These are phyloP conservation scores for Oenanthe sinensis DNA, from an alignment of 129 eudicot genomes.

Conservation along the genomic window DNA sequence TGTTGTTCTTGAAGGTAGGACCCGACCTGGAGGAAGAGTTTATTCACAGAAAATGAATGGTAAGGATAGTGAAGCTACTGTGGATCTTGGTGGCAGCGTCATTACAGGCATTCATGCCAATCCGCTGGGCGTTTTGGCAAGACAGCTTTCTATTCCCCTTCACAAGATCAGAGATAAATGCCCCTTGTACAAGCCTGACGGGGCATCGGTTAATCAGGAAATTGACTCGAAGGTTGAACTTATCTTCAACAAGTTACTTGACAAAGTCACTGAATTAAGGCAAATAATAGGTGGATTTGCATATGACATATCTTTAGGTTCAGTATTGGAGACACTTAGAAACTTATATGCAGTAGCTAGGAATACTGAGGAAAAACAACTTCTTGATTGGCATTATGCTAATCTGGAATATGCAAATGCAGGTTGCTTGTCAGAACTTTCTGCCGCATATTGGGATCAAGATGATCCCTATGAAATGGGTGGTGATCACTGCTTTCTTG, in stretches of 20 bases:
- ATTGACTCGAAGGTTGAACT: slow-evolving; percentile 62
- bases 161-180: slow-evolving; percentile 89
- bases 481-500: slow-evolving; percentile 95
- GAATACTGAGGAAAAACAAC: slow-evolving; percentile 59
- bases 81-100: slow-evolving; percentile 96
- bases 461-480: slow-evolving; percentile 99
- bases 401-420: slow-evolving; percentile 94
- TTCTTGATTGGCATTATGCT: slow-evolving; percentile 91
- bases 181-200: slow-evolving; percentile 78
- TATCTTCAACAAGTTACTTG: slow-evolving; percentile 71
- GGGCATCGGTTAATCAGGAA: slow-evolving; percentile 43
- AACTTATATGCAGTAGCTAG: slow-evolving; percentile 62
- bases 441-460: slow-evolving; percentile 98
- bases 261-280: slow-evolving; percentile 70
- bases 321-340: slow-evolving; percentile 67
- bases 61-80: slow-evolving; percentile 58
- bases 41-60: slow-evolving; percentile 74
- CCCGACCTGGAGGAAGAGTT: slow-evolving; percentile 88
- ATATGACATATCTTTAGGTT: slow-evolving; percentile 60
- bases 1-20: slow-evolving; percentile 71
- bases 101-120: slow-evolving; percentile 95
- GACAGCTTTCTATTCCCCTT: slow-evolving; percentile 80
- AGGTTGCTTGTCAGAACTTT: slow-evolving; percentile 76
- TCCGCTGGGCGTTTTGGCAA: slow-evolving; percentile 90
- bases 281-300: slow-evolving; percentile 63